A percentile compares a stretch with the other conserved stretches of the same genome.
These are phyloP conservation scores for Candida neerlandica DNA, from an alignment of 1,139 yeast species.

Conservation along the genomic window DNA sequence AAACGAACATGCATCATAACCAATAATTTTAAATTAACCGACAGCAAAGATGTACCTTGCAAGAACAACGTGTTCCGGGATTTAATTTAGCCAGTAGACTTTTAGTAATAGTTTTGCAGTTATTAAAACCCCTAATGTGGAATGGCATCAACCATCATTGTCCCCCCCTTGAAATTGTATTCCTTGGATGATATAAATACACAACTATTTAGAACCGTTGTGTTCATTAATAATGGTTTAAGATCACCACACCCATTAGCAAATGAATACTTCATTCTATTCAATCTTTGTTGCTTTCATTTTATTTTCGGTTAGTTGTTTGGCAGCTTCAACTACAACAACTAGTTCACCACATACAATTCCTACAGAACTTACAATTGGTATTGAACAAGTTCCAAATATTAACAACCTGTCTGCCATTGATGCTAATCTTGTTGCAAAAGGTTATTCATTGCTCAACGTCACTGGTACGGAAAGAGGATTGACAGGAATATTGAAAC, in stretches of 20 bases:
- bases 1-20: no score
- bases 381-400: slow-evolving; percentile 27
- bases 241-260: not conserved
- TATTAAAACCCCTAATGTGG: no score
- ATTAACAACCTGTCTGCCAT: slow-evolving; percentile 26
- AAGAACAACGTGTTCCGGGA: no score
- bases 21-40: no score
- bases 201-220: no score
- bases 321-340: not conserved
- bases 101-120: no score
- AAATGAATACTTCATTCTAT: not conserved
- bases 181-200: no score
- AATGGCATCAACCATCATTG: no score
- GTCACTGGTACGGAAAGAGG: slow-evolving; percentile 21
- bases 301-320: not conserved
- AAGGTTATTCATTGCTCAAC: slow-evolving; percentile 26
- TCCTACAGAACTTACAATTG: slow-evolving; percentile 20
- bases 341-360: slow-evolving; percentile 15
- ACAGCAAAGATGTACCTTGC: no score
- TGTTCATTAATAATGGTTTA: no score
- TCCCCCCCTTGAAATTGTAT: no score
- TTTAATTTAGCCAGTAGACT: no score
- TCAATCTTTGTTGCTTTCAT: not conserved
- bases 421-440: slow-evolving; percentile 28
- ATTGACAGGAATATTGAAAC: slow-evolving; percentile 24